Evolutionary conservation across 768 basidiomycete species (phyloP).

Genomic region (Amanita rubescens): DNA sequence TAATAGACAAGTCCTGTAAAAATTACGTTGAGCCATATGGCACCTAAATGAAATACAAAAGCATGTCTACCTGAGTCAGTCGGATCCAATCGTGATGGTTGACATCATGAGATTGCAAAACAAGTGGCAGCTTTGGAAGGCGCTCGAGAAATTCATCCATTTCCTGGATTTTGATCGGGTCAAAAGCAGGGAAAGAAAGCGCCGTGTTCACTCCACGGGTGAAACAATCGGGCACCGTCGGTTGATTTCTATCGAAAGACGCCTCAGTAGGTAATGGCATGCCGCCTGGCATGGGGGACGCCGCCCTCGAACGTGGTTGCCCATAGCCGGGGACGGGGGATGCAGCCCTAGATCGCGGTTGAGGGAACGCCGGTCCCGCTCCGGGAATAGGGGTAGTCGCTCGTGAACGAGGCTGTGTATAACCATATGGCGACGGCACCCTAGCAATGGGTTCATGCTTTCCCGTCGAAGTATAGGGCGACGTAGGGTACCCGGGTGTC

Average conservation of each 20-base stretch:
- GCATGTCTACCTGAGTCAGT: constrained; percentile 56
- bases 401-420: constrained; percentile 36
- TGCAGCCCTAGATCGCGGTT: constrained; percentile 17
- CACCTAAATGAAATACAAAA: background rate
- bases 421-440: constrained; percentile 41
- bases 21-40: background rate
- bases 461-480: constrained; percentile 21
- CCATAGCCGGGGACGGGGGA: background rate
- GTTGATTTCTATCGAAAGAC: constrained; percentile 30
- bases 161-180: constrained; percentile 62
- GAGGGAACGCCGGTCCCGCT: constrained; percentile 33
- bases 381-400: constrained; percentile 53
- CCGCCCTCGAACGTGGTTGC: constrained; percentile 31
- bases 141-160: constrained; percentile 69
- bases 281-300: constrained; percentile 46
- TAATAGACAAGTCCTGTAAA: constrained; percentile 58
- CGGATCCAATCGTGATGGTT: constrained; percentile 75
- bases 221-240: constrained; percentile 66
- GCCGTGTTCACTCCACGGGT: constrained; percentile 62
- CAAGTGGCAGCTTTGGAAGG: constrained; percentile 64
- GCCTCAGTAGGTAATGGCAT: constrained; percentile 13
- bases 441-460: constrained; percentile 28
- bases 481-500: constrained; percentile 22
- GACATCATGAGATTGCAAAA: constrained; percentile 71
- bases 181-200: constrained; percentile 63